Evolutionary conservation across 768 basidiomycete genomes (phyloP).

Genomic region (Mycena sanguinolenta): DNA sequence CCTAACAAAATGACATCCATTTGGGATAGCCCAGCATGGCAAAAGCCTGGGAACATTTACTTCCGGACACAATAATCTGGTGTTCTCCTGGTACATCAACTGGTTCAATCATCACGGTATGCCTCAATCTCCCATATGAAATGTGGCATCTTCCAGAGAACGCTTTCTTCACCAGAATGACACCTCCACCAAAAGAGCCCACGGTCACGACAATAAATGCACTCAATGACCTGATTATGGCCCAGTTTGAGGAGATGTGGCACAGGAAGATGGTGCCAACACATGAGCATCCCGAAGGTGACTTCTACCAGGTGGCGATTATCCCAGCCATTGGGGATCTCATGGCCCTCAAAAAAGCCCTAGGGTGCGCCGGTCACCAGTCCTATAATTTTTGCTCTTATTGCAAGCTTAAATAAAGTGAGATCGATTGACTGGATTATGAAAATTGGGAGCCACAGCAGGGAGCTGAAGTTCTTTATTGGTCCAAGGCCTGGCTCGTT

Average conservation of each 20-base stretch:
- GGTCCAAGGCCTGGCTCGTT: no score
- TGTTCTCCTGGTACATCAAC: constrained; percentile 21
- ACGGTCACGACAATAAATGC: constrained; percentile 25
- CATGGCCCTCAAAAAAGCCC: constrained; percentile 31
- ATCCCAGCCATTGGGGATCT: constrained; percentile 36
- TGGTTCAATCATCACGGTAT: constrained; percentile 44
- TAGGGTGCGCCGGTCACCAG: constrained; percentile 29
- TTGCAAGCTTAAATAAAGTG: constrained; percentile 23
- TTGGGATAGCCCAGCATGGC: constrained; percentile 33
- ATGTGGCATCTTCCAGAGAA: constrained; percentile 39
- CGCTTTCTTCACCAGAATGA: constrained; percentile 37
- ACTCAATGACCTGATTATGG: constrained; percentile 4
- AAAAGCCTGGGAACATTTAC: constrained; percentile 27
- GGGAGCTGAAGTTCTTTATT: no score
- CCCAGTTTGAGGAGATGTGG: constrained; percentile 27
- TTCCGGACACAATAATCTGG: constrained; percentile 26
- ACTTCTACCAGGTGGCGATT: constrained; percentile 26
- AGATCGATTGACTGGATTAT: constrained; percentile 33
- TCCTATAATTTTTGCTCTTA: constrained; percentile 37
- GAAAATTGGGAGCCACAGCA: constrained; percentile 19
- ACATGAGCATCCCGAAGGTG: constrained; percentile 28
- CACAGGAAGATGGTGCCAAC: constrained; percentile 24
- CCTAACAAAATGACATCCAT: constrained; percentile 23
- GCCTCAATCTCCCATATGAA: constrained; percentile 41
- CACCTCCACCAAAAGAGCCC: constrained; percentile 35